Percentiles rank a stretch among this genome's conserved stretches.
Conservation (phyloP, 768 basidiomycete species). For the Boletellus ananas region DNA sequence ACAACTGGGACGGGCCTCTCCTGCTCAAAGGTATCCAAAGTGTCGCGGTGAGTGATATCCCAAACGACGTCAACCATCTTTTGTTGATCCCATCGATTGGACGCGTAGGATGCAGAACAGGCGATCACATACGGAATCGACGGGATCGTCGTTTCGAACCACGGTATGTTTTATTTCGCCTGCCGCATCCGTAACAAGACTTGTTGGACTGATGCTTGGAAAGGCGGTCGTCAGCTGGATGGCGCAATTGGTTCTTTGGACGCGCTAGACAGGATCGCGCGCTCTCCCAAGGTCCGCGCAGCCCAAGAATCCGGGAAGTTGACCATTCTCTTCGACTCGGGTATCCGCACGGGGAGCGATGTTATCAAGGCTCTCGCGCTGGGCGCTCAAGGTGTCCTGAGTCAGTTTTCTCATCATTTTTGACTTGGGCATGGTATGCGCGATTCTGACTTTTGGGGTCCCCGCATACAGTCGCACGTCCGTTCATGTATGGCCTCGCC, state of each 20-base stretch:
- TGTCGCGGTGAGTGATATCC: constrained; percentile 7
- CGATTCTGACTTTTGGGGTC: neutral
- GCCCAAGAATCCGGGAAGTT: constrained; percentile 60
- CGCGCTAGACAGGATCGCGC: constrained; percentile 64
- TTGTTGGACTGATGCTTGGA: neutral
- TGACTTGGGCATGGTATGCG: neutral
- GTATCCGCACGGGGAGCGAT: constrained; percentile 53
- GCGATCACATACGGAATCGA: constrained; percentile 62
- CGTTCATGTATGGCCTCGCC: constrained; percentile 46
- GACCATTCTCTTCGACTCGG: constrained; percentile 66
- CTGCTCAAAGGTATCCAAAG: constrained; percentile 45
- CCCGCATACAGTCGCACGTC: constrained; percentile 34
- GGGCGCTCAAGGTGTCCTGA: constrained; percentile 51
- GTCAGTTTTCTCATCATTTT: constrained; percentile 25
- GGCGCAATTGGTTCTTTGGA: constrained; percentile 72
- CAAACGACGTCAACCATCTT: neutral
- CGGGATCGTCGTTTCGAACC: constrained; percentile 79
- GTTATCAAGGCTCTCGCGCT: constrained; percentile 54
- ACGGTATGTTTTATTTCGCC: constrained; percentile 42
- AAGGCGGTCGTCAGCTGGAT: constrained; percentile 74
- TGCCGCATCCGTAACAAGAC: neutral
- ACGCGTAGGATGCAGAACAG: constrained; percentile 43
- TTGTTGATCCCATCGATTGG: neutral
- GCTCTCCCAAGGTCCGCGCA: constrained; percentile 52
- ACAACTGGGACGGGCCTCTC: constrained; percentile 48